Evolutionary conservation across 257 asterid genomes (phyloP).

Genomic region (Leonotis leonurus): DNA sequence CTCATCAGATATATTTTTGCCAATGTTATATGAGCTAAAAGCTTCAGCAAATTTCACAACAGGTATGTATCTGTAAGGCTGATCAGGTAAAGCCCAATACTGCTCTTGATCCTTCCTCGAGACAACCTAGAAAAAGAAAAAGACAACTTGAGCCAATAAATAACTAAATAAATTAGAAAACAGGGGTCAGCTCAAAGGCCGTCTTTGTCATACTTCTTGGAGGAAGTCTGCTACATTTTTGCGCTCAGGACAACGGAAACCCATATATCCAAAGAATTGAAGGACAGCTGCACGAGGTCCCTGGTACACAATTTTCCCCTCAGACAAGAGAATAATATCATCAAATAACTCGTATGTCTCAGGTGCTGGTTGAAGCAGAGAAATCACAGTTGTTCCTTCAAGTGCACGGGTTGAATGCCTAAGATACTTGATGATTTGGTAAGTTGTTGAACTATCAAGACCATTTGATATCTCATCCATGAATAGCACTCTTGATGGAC

Average conservation of each 20-base stretch:
- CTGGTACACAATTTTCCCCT: constrained; percentile 87
- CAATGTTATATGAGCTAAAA: constrained; percentile 50
- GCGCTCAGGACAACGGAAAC: constrained; percentile 78
- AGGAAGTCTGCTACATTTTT: constrained; percentile 93
- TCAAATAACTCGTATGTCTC: constrained; percentile 93
- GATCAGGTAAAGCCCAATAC: constrained; percentile 68
- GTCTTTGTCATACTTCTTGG: constrained; percentile 67
- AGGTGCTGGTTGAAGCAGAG: constrained; percentile 98
- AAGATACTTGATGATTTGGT: constrained; percentile 74
- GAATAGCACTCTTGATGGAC: constrained; percentile 76
- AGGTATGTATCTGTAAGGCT: constrained; percentile 59
- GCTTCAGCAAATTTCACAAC: constrained; percentile 72
- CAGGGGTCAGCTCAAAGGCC: constrained; percentile 8
- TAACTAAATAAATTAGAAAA: background rate
- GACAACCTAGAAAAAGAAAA: constrained; percentile 45
- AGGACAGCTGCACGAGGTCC: constrained; percentile 69
- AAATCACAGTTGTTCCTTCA: constrained; percentile 71
- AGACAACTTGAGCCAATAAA: constrained; percentile 14
- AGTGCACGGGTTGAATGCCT: constrained; percentile 72
- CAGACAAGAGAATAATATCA: constrained; percentile 76
- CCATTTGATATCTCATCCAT: constrained; percentile 98
- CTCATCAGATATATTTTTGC: constrained; percentile 59
- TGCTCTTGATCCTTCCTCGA: constrained; percentile 93
- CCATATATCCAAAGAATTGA: constrained; percentile 71
- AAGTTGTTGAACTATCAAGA: constrained; percentile 92